These are phyloP conservation scores for Esteya vermicola DNA, from an alignment of 2,329 filamentous ascomycete species.

Conservation along the genomic window DNA sequence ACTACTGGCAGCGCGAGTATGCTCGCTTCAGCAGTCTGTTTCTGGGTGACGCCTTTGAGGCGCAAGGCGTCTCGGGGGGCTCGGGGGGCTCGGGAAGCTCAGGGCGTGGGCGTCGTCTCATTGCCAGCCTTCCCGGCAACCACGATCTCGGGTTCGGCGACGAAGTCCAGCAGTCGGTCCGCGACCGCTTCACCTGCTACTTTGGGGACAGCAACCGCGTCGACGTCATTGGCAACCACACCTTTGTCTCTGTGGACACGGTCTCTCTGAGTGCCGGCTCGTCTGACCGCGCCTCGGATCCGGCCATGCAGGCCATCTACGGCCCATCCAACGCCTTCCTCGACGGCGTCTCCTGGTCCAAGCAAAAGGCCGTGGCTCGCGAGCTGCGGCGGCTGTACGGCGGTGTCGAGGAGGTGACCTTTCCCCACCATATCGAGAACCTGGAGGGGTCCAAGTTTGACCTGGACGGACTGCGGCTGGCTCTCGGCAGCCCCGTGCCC, in stretches of 20 bases:
- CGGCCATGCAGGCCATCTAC: slow-evolving; percentile 52
- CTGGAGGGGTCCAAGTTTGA: slow-evolving; percentile 31
- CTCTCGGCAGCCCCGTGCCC: background rate
- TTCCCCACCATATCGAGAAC: slow-evolving; percentile 46
- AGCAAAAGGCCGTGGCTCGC: slow-evolving; percentile 52
- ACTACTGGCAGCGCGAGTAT: slow-evolving; percentile 81
- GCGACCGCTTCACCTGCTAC: slow-evolving; percentile 70
- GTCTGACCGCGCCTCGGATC: slow-evolving; percentile 33
- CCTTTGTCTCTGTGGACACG: slow-evolving; percentile 80
- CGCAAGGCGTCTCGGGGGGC: too few species aligned
- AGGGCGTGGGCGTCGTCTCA: slow-evolving; percentile 60
- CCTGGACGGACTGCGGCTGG: background rate
- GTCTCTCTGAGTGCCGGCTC: slow-evolving; percentile 69
- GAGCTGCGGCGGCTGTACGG: slow-evolving; percentile 55
- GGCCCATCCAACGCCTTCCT: slow-evolving; percentile 66
- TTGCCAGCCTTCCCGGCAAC: slow-evolving; percentile 81
- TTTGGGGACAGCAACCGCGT: slow-evolving; percentile 89
- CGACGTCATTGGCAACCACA: slow-evolving; percentile 87
- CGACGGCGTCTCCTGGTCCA: slow-evolving; percentile 46
- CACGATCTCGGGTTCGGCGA: slow-evolving; percentile 88
- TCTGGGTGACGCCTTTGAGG: slow-evolving; percentile 40
- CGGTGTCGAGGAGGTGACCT: slow-evolving; percentile 37
- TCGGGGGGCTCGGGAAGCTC: too few species aligned
- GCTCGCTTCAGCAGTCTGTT: slow-evolving; percentile 77
- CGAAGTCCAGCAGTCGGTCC: slow-evolving; percentile 66